Percentiles rank a stretch among this genome's conserved stretches.
These are phyloP conservation scores for Penicillium polonicum DNA, from an alignment of 2,329 filamentous ascomycete species.

Conservation along the genomic window DNA sequence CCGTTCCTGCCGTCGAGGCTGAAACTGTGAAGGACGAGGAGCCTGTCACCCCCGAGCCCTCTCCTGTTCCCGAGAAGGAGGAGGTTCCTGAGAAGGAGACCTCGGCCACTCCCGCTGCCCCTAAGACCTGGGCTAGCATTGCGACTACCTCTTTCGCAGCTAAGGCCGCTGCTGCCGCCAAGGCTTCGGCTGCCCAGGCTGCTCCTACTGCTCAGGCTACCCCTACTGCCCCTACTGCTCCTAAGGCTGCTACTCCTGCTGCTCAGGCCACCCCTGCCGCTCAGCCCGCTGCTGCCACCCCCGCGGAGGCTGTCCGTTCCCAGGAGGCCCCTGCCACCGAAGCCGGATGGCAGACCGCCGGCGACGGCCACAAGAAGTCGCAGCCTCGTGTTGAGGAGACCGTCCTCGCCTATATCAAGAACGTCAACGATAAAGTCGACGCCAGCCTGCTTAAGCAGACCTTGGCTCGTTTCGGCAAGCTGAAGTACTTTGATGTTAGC, in stretches of 20 bases:
- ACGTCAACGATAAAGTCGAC: conserved; percentile 85
- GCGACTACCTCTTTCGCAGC: conserved; percentile 38
- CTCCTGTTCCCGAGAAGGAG: conserved; percentile 51
- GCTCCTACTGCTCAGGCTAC: conserved; percentile 37
- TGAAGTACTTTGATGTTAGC: conserved; percentile 64
- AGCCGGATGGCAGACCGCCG: conserved; percentile 85
- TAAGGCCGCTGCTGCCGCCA: conserved; percentile 40
- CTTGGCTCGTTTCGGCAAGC: conserved; percentile 67
- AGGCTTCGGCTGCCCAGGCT: conserved; percentile 36
- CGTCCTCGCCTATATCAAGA: conserved; percentile 89
- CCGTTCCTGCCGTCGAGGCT: conserved; percentile 35
- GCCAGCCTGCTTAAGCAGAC: conserved; percentile 68
- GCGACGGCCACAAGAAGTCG: conserved; percentile 74
- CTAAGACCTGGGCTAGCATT: conserved; percentile 65
- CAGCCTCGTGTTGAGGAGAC: conserved; percentile 73
- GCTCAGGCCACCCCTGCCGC: conserved; percentile 33
- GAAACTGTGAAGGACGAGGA: conserved; percentile 56
- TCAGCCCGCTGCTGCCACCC: conserved; percentile 38
- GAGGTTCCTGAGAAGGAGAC: conserved; percentile 54
- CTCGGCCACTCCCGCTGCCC: conserved; percentile 49
- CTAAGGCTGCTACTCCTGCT: conserved; percentile 36
- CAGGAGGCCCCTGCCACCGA: conserved; percentile 75
- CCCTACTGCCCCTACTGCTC: conserved; percentile 26
- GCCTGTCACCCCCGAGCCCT: conserved; percentile 62
- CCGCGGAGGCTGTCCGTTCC: conserved; percentile 47